Percentiles rank a stretch among this genome's conserved stretches.
These are phyloP conservation scores for Tolypocladium ovalisporum DNA, from an alignment of 2,329 filamentous ascomycete genomes.

Conservation along the genomic window DNA sequence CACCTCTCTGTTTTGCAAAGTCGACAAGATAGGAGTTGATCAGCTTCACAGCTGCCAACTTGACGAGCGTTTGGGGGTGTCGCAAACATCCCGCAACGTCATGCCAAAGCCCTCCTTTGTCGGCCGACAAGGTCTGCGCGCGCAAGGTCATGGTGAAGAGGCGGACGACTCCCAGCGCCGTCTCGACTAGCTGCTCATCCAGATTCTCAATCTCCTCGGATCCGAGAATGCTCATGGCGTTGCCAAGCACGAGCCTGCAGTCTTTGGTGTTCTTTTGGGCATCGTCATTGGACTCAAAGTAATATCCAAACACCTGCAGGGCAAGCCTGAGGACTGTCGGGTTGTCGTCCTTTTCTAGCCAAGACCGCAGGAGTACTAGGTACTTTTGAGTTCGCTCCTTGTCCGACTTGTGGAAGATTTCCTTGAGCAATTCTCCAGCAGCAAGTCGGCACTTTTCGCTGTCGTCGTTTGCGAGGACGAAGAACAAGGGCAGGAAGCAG, in stretches of 20 bases:
- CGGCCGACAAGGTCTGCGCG: constrained; percentile 46
- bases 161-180: constrained; percentile 57
- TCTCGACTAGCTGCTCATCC: constrained; percentile 65
- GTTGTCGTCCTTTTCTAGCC: constrained; percentile 68
- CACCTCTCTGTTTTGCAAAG: constrained; percentile 50
- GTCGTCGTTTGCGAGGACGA: constrained; percentile 81
- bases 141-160: constrained; percentile 60
- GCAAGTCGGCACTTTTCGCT: constrained; percentile 75
- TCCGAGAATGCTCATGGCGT: constrained; percentile 40
- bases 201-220: constrained; percentile 39
- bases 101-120: constrained; percentile 58
- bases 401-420: constrained; percentile 70
- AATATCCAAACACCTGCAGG: constrained; percentile 72
- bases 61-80: constrained; percentile 63
- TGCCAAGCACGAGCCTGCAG: constrained; percentile 48
- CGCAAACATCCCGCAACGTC: constrained; percentile 57
- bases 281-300: constrained; percentile 60
- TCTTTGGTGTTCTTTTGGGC: constrained; percentile 55
- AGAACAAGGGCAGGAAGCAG: constrained; percentile 77
- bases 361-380: constrained; percentile 58
- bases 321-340: constrained; percentile 59
- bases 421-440: constrained; percentile 68
- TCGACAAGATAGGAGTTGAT: constrained; percentile 71
- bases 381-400: constrained; percentile 61
- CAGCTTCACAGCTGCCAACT: constrained; percentile 64